phyloP scores from a whole-genome alignment of 2,329 filamentous ascomycete genomes.

The Epichloe uncinata region DNA sequence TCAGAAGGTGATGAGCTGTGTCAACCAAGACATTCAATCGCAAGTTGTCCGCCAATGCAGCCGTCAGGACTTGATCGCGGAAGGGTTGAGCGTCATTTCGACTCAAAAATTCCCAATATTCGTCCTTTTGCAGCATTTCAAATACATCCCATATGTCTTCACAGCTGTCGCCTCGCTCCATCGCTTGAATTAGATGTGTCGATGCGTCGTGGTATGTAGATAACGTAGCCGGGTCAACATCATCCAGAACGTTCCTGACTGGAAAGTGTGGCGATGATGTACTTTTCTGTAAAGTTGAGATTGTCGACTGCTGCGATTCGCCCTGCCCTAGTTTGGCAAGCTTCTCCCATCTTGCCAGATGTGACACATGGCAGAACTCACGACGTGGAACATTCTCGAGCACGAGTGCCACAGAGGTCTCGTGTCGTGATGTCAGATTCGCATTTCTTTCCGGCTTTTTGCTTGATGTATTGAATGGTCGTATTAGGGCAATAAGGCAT shows the following conservation, averaged over 20 bases:
- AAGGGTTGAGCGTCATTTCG: conserved; percentile 12
- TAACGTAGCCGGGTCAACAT: conserved; percentile 1
- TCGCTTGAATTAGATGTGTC: conserved; percentile 10
- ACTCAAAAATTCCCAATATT: conserved; percentile 10
- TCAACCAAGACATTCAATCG: conserved; percentile 15
- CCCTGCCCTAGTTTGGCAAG: conserved; percentile 10
- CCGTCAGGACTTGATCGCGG: conserved; percentile 18
- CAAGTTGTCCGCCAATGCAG: conserved; percentile 14
- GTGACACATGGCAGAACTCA: not conserved
- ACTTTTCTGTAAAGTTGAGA: not conserved
- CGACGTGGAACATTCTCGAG: not conserved
- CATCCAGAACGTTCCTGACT: not conserved
- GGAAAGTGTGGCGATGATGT: not conserved
- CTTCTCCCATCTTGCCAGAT: conserved; percentile 9
- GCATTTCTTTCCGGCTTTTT: not conserved
- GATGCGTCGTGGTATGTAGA: conserved; percentile 9
- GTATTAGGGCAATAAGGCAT: conserved; percentile 9
- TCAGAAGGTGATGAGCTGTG: conserved; percentile 21
- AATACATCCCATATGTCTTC: conserved; percentile 18
- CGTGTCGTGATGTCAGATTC: not conserved
- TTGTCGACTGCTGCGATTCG: not conserved
- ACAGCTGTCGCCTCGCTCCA: conserved; percentile 10
- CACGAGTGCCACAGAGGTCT: not conserved
- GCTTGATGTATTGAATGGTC: conserved; percentile 4
- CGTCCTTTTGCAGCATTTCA: conserved; percentile 10